phyloP scores from a whole-genome alignment of 2,329 filamentous ascomycete species.

The Sphaerulina vaccinii region DNA sequence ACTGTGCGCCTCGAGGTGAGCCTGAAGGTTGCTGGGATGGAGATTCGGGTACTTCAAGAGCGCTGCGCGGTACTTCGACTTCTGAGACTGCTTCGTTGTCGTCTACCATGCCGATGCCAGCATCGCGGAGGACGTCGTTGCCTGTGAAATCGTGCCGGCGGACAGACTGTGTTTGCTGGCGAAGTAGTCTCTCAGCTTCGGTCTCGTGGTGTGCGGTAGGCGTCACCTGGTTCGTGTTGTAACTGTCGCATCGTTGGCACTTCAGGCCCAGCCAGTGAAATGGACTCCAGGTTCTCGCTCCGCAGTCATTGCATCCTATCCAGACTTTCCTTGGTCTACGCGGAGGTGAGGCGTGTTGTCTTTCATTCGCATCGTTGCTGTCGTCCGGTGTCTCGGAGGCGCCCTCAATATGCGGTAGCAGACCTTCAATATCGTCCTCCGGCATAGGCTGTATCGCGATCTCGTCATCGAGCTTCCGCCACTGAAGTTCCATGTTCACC shows the following conservation, averaged over 20 bases:
- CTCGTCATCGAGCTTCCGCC: conserved; percentile 83
- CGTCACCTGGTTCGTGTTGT: conserved; percentile 52
- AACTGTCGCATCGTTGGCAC: conserved; percentile 63
- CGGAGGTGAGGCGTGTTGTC: background rate
- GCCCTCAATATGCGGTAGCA: conserved; percentile 26
- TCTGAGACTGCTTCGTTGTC: conserved; percentile 17
- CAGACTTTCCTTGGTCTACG: conserved; percentile 57
- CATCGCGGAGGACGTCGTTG: conserved; percentile 35
- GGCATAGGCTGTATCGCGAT: conserved; percentile 94
- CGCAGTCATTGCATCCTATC: conserved; percentile 93
- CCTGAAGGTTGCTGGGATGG: conserved; percentile 18
- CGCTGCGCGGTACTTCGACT: conserved; percentile 14
- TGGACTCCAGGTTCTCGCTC: conserved; percentile 75
- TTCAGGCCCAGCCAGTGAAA: conserved; percentile 97
- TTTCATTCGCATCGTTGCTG: conserved; percentile 2
- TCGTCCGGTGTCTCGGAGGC: conserved; percentile 32
- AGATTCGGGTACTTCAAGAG: conserved; percentile 22
- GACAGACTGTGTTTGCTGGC: conserved; percentile 31
- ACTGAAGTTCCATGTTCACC: conserved; percentile 96
- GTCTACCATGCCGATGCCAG: conserved; percentile 34
- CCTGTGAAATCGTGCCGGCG: conserved; percentile 39
- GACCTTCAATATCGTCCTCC: conserved; percentile 36
- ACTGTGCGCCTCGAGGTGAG: conserved; percentile 29
- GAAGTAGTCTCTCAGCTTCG: conserved; percentile 35
- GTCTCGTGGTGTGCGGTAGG: conserved; percentile 42